Evolutionary conservation across 345 rosid genomes (phyloP).

Genomic region (Draba incana): DNA sequence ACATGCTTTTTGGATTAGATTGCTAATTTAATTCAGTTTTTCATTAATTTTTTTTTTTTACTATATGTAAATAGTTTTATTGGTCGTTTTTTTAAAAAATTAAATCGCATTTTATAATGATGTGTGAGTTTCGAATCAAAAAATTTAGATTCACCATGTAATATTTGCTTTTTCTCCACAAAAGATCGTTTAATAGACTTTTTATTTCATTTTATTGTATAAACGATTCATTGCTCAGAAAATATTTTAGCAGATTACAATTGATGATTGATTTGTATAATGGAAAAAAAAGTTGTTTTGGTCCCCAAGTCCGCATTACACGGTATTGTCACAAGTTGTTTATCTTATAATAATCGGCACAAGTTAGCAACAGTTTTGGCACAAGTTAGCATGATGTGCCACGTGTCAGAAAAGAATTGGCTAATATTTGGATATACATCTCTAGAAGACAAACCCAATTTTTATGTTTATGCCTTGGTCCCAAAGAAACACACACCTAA

Average conservation of each 20-base stretch:
- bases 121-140: too few species aligned
- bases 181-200: background rate
- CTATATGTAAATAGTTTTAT: too few species aligned
- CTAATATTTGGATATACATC: background rate
- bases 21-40: too few species aligned
- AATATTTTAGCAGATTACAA: too few species aligned
- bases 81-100: too few species aligned
- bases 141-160: too few species aligned
- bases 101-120: too few species aligned
- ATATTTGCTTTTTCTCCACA: too few species aligned
- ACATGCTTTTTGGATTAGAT: too few species aligned
- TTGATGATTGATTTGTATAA: too few species aligned
- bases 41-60: too few species aligned
- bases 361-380: background rate
- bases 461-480: constrained; percentile 16
- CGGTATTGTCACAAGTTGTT: background rate
- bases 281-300: background rate
- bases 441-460: background rate
- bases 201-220: background rate
- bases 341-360: background rate
- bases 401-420: background rate
- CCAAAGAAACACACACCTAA: constrained; percentile 27
- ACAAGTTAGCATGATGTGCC: background rate
- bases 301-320: constrained; percentile 24
- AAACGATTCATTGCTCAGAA: too few species aligned